Conservation (phyloP, 805 yeast species). For the Metschnikowia vanudenii region DNA sequence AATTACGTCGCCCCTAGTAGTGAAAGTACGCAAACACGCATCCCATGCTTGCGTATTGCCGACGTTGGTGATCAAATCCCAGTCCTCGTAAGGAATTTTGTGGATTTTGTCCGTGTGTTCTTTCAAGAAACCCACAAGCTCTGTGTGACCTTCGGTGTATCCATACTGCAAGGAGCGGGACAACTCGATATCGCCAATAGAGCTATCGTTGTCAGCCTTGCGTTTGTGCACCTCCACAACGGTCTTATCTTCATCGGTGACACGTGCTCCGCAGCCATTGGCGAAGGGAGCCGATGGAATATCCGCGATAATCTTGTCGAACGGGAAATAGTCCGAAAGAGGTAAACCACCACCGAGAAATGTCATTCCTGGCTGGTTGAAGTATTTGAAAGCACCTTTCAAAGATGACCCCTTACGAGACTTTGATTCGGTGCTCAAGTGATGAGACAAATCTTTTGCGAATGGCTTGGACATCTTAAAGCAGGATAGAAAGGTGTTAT, state of each 20-base stretch:
- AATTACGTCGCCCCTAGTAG: conserved; percentile 77
- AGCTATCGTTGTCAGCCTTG: conserved; percentile 21
- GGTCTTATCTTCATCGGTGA: conserved; percentile 42
- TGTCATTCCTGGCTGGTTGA: conserved; percentile 68
- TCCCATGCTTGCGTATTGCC: conserved; percentile 96
- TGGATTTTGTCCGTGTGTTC: conserved; percentile 67
- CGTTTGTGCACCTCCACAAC: conserved; percentile 43
- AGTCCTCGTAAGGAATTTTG: conserved; percentile 49
- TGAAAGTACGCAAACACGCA: conserved; percentile 72
- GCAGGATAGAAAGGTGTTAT: too few species aligned
- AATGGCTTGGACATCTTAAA: conserved; percentile 21
- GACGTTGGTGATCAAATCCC: conserved; percentile 68
- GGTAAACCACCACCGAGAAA: conserved; percentile 97
- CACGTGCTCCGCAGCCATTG: conserved; percentile 71
- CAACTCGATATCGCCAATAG: conserved; percentile 59
- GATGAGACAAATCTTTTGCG: conserved; percentile 72
- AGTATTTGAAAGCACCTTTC: conserved; percentile 81
- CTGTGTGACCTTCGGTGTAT: conserved; percentile 74
- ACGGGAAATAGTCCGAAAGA: conserved; percentile 86
- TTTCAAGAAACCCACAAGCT: conserved; percentile 60
- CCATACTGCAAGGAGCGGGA: conserved; percentile 93
- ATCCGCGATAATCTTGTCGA: conserved; percentile 68
- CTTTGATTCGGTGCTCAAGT: conserved; percentile 74
- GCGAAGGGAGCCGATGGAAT: conserved; percentile 79
- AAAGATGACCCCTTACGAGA: conserved; percentile 76